These are phyloP conservation scores for Sphagnum fallax DNA, from an alignment of 228 moss, liverwort and hornwort genomes.

Conservation along the genomic window DNA sequence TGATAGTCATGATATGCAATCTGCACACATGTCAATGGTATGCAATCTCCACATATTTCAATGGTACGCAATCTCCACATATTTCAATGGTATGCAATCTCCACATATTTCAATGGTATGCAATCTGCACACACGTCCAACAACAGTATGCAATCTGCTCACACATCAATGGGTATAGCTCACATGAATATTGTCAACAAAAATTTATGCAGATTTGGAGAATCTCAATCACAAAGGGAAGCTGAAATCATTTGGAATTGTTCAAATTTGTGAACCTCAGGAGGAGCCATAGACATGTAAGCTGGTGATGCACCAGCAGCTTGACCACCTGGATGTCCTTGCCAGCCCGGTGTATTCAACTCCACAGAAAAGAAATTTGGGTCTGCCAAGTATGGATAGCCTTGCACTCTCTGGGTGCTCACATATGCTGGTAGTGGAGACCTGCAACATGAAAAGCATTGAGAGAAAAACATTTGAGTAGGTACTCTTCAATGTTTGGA, in stretches of 20 bases:
- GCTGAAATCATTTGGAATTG: too few species aligned
- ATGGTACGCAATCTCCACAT: not conserved
- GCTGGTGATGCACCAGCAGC: constrained; percentile 18
- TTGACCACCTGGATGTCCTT: not conserved
- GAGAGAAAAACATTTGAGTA: too few species aligned
- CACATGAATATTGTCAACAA: too few species aligned
- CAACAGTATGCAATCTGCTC: too few species aligned
- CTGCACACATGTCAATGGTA: not conserved
- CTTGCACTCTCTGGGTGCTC: constrained; percentile 24
- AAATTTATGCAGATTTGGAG: too few species aligned
- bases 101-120: constrained; percentile 9
- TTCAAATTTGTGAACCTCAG: constrained; percentile 26
- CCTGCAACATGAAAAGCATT: constrained; percentile 13
- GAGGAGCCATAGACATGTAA: constrained; percentile 59
- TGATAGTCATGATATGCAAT: too few species aligned
- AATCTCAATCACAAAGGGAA: too few species aligned
- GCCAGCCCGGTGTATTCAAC: constrained; percentile 30
- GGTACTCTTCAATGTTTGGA: too few species aligned
- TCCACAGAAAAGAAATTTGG: constrained; percentile 36
- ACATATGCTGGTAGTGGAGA: constrained; percentile 32
- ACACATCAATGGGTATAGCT: too few species aligned
- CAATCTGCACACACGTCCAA: too few species aligned
- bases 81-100: too few species aligned
- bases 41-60: not conserved
- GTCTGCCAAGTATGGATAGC: constrained; percentile 47